Evolutionary conservation across 73 alveolate species (phyloP), one percentile per base, ranked within the genome.

Genomic region (Paraurostyla sp.): DNA sequence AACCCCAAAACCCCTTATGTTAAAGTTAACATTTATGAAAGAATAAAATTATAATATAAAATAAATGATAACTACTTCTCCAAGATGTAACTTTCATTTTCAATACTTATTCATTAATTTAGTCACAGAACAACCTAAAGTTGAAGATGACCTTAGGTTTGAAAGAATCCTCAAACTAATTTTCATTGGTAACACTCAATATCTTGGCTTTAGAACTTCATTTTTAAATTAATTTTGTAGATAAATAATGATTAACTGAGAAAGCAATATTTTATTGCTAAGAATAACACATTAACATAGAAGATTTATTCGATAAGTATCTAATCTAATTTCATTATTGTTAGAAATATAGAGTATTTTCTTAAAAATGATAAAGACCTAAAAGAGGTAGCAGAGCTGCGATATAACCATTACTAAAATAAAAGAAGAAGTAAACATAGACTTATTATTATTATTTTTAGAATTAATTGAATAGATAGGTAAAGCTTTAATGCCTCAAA

Each of bases 401-500:
- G 82, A 65, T 65, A 65, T 65, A 65, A 65, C 23, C 82, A 65
- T 65, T 65, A 38, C 38, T 65, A 65, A 38, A 65, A 65, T 40
- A 65, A 65, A 40, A 65, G 82, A 30, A 65, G 7, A 40, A 65
- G 82, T 65, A 65, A 65, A 58, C 23, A 54, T 35, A 54, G 27
- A 20, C 23, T 18, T n/a, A 38, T 65, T 4, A 13, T 22, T 6
- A 35, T 36, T 38, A 38, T 6, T 18, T 11, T 32, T 36, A 65
- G 82, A 65, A 38, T 65, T 16, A 9, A 15, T 65, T 20, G 82
- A 65, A 16, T 38, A 65, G 38, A 15, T 65, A 16, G 25, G 35
- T 15, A 65, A 38, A 38, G 58, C 13, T 38, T 13, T 36, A 38
- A 58, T 56, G 33, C 82, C 82, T 30, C 1, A 18, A 22, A 65